Percentiles rank a stretch among this genome's conserved stretches.
phyloP scores from a whole-genome alignment of 1,284 basidiomycete genomes.

The Vanrija humicola region DNA sequence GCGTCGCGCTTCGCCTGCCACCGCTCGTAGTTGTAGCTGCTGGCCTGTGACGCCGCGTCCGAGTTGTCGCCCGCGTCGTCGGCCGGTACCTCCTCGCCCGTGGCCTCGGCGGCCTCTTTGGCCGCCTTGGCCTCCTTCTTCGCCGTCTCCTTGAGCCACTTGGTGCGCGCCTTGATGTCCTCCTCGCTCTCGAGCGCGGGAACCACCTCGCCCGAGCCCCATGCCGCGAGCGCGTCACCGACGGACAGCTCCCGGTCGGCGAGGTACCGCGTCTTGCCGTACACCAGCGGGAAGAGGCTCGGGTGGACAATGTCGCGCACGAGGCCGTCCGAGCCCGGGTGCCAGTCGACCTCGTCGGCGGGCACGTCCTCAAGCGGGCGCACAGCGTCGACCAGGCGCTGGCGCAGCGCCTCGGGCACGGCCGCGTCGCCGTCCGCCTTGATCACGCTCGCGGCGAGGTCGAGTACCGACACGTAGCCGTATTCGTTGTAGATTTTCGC shows the following conservation, averaged over 20 bases:
- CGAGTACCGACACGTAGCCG: background rate
- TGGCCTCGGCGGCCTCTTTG: background rate
- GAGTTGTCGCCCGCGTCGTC: too few relatives aligned
- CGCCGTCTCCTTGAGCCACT: background rate
- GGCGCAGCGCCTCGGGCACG: background rate
- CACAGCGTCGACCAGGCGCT: background rate
- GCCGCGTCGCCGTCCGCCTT: background rate
- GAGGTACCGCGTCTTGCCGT: conserved; percentile 2
- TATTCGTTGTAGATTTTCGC: background rate
- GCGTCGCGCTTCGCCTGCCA: background rate
- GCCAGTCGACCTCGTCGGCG: background rate
- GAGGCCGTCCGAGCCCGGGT: background rate
- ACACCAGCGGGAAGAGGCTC: conserved; percentile 2
- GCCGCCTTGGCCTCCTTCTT: background rate
- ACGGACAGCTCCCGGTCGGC: background rate
- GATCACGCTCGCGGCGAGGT: background rate
- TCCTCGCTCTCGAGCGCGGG: background rate
- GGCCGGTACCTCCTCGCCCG: too few relatives aligned
- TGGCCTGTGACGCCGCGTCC: too few relatives aligned
- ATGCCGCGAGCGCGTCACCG: background rate
- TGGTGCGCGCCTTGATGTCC: background rate
- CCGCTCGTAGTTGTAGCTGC: background rate
- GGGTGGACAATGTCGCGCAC: conserved; percentile 7
- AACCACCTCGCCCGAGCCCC: background rate
- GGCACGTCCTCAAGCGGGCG: background rate